Conservation (phyloP, 2,329 filamentous ascomycete species). For the Boeremia lycopersici region DNA sequence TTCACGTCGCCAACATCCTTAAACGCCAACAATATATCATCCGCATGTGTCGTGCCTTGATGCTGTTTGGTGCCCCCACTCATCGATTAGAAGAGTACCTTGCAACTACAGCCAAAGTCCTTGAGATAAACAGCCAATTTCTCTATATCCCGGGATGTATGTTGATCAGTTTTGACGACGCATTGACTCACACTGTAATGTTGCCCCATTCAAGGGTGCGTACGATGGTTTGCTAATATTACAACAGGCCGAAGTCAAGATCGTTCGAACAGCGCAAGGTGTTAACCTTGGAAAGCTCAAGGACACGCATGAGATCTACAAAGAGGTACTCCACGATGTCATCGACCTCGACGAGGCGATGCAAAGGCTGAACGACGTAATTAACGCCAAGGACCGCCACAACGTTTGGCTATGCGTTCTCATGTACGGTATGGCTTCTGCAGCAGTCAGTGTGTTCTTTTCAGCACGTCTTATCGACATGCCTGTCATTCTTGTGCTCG, state of each 20-base stretch:
- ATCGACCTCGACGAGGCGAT: slow-evolving; percentile 73
- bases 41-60: slow-evolving; percentile 81
- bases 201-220: too few species aligned
- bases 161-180: slow-evolving; percentile 86
- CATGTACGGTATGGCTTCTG: slow-evolving; percentile 76
- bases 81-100: slow-evolving; percentile 91
- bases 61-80: slow-evolving; percentile 88
- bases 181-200: slow-evolving; percentile 58
- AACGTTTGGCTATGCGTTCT: slow-evolving; percentile 58
- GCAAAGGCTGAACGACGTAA: slow-evolving; percentile 65
- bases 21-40: slow-evolving; percentile 83
- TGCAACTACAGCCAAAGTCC: slow-evolving; percentile 80
- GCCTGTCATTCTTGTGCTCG: slow-evolving; percentile 76
- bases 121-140: slow-evolving; percentile 87
- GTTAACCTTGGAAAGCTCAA: slow-evolving; percentile 75
- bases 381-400: slow-evolving; percentile 62
- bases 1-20: slow-evolving; percentile 71
- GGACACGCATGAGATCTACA: slow-evolving; percentile 78
- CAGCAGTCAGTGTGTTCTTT: slow-evolving; percentile 78
- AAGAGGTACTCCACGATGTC: slow-evolving; percentile 76
- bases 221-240: not conserved
- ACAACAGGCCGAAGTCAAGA: slow-evolving; percentile 69
- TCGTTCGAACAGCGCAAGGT: slow-evolving; percentile 71
- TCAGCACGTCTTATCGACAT: slow-evolving; percentile 76
- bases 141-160: slow-evolving; percentile 89